These are phyloP conservation scores for Neonectria ditissima DNA, from an alignment of 2,329 filamentous ascomycete species.

Conservation along the genomic window DNA sequence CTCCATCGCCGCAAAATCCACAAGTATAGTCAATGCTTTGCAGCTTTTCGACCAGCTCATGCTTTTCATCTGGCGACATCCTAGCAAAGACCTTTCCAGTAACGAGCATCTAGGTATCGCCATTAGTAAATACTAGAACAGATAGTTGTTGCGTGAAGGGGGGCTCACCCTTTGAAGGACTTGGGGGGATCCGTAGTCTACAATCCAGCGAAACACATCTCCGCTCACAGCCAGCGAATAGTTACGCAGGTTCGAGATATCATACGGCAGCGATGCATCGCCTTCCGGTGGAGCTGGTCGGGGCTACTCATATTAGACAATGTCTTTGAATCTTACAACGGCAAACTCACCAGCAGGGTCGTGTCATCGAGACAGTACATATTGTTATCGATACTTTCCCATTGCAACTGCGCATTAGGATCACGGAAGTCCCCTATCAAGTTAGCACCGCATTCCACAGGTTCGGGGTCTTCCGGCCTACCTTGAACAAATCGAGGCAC, in stretches of 20 bases:
- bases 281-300: conserved; percentile 75
- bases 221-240: conserved; percentile 92
- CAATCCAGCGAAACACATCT: conserved; percentile 95
- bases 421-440: conserved; percentile 75
- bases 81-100: conserved; percentile 93
- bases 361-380: conserved; percentile 81
- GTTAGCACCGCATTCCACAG: conserved; percentile 24
- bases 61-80: conserved; percentile 99
- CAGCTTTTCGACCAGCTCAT: conserved; percentile 95
- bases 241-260: conserved; percentile 82
- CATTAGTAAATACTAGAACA: conserved; percentile 1
- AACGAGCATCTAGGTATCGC: conserved; percentile 78
- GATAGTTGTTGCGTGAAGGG: neutral
- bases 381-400: conserved; percentile 95
- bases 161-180: conserved; percentile 74
- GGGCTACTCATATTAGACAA: conserved; percentile 63
- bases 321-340: neutral
- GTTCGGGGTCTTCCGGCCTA: conserved; percentile 41
- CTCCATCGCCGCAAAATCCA: conserved; percentile 97
- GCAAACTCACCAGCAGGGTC: conserved; percentile 72
- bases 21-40: conserved; percentile 96
- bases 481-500: conserved; percentile 88
- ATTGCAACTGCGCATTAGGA: conserved; percentile 78
- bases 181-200: conserved; percentile 88
- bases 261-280: conserved; percentile 87